These are phyloP conservation scores for Cutaneotrichosporon spelunceum DNA, from an alignment of 1,284 basidiomycete genomes.

Conservation along the genomic window DNA sequence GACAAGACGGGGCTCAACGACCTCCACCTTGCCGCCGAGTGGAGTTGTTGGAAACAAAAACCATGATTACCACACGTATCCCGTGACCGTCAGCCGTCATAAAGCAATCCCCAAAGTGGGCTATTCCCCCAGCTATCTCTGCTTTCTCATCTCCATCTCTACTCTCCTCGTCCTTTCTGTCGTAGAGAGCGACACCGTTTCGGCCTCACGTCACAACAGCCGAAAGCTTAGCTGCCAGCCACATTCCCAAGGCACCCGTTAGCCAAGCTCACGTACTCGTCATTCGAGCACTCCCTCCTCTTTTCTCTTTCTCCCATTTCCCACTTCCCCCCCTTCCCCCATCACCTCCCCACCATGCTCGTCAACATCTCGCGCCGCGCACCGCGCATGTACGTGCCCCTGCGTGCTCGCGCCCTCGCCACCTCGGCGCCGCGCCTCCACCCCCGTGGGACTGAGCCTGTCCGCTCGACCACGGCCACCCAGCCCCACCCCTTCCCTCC, in stretches of 20 bases:
- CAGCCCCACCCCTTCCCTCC: constrained; percentile 45
- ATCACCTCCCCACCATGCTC: constrained; percentile 20
- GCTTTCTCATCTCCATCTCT: constrained; percentile 12
- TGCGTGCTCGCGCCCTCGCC: constrained; percentile 24
- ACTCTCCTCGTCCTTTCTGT: constrained; percentile 4
- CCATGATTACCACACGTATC: no score
- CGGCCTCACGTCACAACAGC: background rate
- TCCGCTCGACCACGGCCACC: constrained; percentile 44
- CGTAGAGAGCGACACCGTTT: background rate
- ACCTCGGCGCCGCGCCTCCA: constrained; percentile 23
- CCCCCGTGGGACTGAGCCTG: constrained; percentile 25
- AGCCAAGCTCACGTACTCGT: background rate
- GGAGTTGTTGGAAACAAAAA: background rate
- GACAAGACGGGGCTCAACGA: no score
- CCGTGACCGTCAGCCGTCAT: background rate
- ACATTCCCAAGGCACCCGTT: background rate
- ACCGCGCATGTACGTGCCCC: constrained; percentile 13
- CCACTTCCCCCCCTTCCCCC: background rate
- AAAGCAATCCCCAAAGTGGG: background rate
- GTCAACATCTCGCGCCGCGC: constrained; percentile 23
- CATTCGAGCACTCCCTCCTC: no score
- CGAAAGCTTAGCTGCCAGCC: background rate
- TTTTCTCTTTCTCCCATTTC: constrained; percentile 6
- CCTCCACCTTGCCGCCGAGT: no score
- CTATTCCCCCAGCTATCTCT: constrained; percentile 1